Conservation (phyloP, 768 basidiomycete species). For the Polyporus arcularius region DNA sequence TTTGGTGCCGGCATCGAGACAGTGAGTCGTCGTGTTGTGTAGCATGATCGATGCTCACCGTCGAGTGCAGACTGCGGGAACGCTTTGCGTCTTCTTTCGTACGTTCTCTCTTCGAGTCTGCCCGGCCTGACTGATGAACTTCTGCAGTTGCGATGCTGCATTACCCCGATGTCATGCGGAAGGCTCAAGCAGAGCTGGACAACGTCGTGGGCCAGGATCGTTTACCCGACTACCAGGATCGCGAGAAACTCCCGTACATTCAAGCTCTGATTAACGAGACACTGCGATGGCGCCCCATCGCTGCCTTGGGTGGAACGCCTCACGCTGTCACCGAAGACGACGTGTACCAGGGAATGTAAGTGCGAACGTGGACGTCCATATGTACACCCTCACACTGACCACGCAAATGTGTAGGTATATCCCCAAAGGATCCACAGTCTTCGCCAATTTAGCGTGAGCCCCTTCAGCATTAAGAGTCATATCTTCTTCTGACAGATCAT, state of each 20-base stretch:
- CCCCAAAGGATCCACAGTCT: constrained; percentile 32
- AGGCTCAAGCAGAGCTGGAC: constrained; percentile 31
- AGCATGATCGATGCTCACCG: not conserved
- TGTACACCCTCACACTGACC: not conserved
- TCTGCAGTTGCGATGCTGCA: constrained; percentile 28
- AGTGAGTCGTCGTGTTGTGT: constrained; percentile 23
- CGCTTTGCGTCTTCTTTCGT: constrained; percentile 17
- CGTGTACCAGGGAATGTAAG: constrained; percentile 32
- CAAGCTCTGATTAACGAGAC: constrained; percentile 30
- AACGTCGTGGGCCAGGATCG: constrained; percentile 26
- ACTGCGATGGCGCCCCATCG: constrained; percentile 29
- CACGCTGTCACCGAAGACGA: constrained; percentile 34
- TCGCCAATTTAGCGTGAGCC: constrained; percentile 27
- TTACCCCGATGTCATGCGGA: constrained; percentile 26
- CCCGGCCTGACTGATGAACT: not conserved
- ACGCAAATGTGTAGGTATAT: constrained; percentile 24
- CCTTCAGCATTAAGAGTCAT: not conserved
- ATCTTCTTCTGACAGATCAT: not conserved
- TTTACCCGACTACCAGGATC: constrained; percentile 26
- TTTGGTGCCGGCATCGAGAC: constrained; percentile 52
- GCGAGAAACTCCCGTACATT: constrained; percentile 24
- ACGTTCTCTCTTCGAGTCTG: not conserved
- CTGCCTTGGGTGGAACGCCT: constrained; percentile 20
- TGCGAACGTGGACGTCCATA: not conserved
- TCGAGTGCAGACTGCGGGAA: constrained; percentile 11